Evolutionary conservation across 345 rosid genomes (phyloP).

Genomic region (Corymbia maculata): DNA sequence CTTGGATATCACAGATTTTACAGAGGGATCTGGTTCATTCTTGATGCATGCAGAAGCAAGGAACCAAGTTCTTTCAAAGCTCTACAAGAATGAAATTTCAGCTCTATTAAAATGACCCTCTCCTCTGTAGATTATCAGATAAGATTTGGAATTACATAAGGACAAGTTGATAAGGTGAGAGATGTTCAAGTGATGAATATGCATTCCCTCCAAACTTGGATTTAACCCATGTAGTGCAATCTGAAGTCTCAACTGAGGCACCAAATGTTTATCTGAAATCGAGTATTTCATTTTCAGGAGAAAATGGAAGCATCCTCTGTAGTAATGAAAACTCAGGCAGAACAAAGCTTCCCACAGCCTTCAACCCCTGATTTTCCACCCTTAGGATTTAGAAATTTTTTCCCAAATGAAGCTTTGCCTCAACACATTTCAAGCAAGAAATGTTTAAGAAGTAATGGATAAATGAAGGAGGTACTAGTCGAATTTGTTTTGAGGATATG

Average conservation of each 20-base stretch:
- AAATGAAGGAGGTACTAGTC: background rate
- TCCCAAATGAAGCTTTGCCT: background rate
- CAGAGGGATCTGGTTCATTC: constrained; percentile 56
- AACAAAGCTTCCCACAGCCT: background rate
- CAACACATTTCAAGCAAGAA: background rate
- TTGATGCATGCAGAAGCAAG: constrained; percentile 58
- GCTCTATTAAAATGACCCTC: background rate
- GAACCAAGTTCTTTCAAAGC: constrained; percentile 75
- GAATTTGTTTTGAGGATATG: background rate
- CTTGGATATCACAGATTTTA: constrained; percentile 52
- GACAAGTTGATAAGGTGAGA: background rate
- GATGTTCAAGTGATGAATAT: background rate
- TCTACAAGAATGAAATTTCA: constrained; percentile 6
- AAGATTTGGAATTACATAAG: background rate
- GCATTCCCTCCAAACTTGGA: background rate
- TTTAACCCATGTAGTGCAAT: background rate
- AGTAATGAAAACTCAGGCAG: background rate
- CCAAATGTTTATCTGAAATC: background rate
- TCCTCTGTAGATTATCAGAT: background rate
- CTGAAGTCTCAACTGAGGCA: background rate
- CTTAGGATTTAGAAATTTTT: background rate
- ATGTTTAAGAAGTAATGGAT: background rate
- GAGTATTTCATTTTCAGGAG: background rate
- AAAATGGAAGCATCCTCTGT: background rate
- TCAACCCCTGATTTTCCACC: background rate